Conservation (phyloP, 1,284 basidiomycete genomes). For the Rhodotorula sp. region DNA sequence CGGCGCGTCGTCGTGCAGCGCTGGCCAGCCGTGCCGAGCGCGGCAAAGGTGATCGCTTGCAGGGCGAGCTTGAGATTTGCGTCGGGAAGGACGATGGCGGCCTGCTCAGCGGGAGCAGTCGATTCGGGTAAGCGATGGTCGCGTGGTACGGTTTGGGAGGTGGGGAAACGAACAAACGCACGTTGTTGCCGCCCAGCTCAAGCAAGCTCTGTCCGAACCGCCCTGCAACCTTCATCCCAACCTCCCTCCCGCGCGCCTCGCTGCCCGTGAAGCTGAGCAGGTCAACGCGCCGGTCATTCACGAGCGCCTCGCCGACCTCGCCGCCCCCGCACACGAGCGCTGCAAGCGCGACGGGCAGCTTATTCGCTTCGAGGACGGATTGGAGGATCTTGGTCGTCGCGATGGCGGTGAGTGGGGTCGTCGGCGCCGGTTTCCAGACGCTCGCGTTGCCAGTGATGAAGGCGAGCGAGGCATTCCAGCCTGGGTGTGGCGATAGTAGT, state of each 20-base stretch:
- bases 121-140: no score
- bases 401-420: slow-evolving; percentile 73
- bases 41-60: slow-evolving; percentile 86
- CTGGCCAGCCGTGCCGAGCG: slow-evolving; percentile 91
- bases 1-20: slow-evolving; percentile 91
- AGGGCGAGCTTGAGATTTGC: slow-evolving; percentile 87
- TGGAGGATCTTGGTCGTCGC: slow-evolving; percentile 84
- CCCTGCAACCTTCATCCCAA: slow-evolving; percentile 76
- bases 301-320: slow-evolving; percentile 75
- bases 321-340: slow-evolving; percentile 79
- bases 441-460: slow-evolving; percentile 89
- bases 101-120: slow-evolving; percentile 47
- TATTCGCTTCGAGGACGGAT: slow-evolving; percentile 75
- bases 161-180: neutral
- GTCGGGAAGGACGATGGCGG: slow-evolving; percentile 87
- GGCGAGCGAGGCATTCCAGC: slow-evolving; percentile 85
- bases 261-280: slow-evolving; percentile 91
- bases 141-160: neutral
- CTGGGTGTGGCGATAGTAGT: neutral
- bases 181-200: slow-evolving; percentile 93
- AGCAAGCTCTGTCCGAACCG: slow-evolving; percentile 73
- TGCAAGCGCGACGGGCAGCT: slow-evolving; percentile 78
- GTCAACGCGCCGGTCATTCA: slow-evolving; percentile 66
- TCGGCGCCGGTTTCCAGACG: slow-evolving; percentile 91
- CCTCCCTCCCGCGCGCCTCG: slow-evolving; percentile 78